Percentiles rank a stretch among this genome's conserved stretches.
Conservation (phyloP, 306 rosid species). For the Ceratonia siliqua region DNA sequence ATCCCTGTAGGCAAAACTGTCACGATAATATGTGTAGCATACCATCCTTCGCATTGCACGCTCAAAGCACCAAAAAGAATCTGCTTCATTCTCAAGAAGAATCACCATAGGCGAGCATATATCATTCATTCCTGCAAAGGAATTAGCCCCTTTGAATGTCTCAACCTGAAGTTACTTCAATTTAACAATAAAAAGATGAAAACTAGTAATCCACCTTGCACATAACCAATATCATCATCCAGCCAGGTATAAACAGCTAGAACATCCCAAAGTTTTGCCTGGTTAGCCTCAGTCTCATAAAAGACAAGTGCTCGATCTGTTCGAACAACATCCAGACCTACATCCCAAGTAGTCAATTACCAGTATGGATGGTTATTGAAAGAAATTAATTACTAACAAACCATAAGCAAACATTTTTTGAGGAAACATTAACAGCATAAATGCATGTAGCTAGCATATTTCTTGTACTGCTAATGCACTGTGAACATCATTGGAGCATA, state of each 20-base stretch:
- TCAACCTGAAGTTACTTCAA: conserved; percentile 26
- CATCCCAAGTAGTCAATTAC: conserved; percentile 40
- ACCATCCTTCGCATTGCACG: conserved; percentile 97
- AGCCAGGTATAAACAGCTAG: conserved; percentile 88
- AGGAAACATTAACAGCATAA: conserved; percentile 7
- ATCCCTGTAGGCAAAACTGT: no score
- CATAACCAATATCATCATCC: conserved; percentile 86
- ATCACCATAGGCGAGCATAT: conserved; percentile 88
- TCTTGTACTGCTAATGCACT: neutral
- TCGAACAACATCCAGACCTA: conserved; percentile 91
- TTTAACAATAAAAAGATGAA: conserved; percentile 24
- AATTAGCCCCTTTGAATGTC: conserved; percentile 26
- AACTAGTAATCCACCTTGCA: conserved; percentile 67
- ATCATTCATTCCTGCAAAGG: conserved; percentile 90
- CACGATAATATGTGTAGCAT: no score
- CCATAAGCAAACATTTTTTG: conserved; percentile 2
- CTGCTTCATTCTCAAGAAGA: conserved; percentile 82
- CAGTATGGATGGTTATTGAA: conserved; percentile 30
- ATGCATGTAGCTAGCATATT: neutral
- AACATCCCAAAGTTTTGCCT: conserved; percentile 88
- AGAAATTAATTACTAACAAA: conserved; percentile 12
- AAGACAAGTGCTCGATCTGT: conserved; percentile 86
- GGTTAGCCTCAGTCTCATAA: conserved; percentile 79
- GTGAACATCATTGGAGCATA: neutral
- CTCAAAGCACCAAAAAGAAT: conserved; percentile 93